Evolutionary conservation across 108 stramenopile species (phyloP).

Genomic region (Epipyxis sp.): DNA sequence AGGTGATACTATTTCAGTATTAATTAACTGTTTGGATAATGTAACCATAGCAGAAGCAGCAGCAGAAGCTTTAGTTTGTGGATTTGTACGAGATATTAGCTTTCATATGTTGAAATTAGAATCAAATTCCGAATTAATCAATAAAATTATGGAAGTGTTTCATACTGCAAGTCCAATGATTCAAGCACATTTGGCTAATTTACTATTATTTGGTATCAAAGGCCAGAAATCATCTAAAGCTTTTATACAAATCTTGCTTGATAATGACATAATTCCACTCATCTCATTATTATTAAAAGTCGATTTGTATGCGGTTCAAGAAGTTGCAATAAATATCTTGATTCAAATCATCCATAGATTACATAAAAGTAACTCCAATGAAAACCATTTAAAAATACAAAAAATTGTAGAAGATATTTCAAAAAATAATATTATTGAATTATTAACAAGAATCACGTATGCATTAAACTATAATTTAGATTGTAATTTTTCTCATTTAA

Average conservation of each 20-base stretch:
- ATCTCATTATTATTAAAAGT: background rate
- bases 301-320: background rate
- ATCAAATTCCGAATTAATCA: background rate
- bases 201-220: background rate
- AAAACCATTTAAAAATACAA: background rate
- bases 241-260: background rate
- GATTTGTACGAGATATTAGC: background rate
- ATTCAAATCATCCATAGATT: background rate
- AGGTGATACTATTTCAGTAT: background rate
- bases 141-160: background rate
- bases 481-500: too few relatives aligned
- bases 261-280: background rate
- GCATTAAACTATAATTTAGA: too few relatives aligned
- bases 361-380: background rate
- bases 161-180: background rate
- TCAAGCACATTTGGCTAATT: constrained; percentile 10
- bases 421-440: too few relatives aligned
- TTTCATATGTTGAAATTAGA: background rate
- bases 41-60: background rate
- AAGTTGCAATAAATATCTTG: background rate
- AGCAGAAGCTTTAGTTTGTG: constrained; percentile 19
- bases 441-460: too few relatives aligned
- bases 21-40: background rate
- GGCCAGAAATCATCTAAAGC: background rate
- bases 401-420: too few relatives aligned